Percentiles rank a stretch among this genome's conserved stretches.
These are phyloP conservation scores for Carpinus fangiana DNA, from an alignment of 306 rosid species.

Conservation along the genomic window DNA sequence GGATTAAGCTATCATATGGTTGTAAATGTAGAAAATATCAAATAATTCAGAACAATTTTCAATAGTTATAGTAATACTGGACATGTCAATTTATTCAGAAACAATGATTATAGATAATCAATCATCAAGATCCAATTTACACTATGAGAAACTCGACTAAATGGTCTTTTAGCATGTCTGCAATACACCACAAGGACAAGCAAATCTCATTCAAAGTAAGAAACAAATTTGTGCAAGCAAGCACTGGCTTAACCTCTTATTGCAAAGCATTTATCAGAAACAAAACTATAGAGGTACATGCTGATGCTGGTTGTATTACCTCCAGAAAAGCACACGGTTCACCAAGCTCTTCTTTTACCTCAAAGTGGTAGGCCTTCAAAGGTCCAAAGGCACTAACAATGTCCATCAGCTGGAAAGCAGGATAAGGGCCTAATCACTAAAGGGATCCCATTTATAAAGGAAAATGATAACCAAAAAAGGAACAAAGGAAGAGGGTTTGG, in stretches of 20 bases:
- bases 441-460: neutral
- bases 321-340: conserved; percentile 75
- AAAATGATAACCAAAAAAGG: neutral
- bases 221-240: conserved; percentile 1
- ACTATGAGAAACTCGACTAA: neutral
- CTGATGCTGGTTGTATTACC: conserved; percentile 43
- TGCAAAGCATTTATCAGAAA: conserved; percentile 1
- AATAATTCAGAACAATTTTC: neutral
- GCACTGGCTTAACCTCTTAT: neutral
- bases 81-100: neutral
- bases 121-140: neutral
- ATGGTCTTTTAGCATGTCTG: neutral
- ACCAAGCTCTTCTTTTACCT: conserved; percentile 37
- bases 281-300: neutral
- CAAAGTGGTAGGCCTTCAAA: conserved; percentile 84
- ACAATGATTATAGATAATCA: neutral
- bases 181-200: neutral
- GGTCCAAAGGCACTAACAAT: conserved; percentile 82
- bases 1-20: neutral
- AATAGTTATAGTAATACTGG: neutral
- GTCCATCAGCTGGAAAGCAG: conserved; percentile 68
- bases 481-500: neutral
- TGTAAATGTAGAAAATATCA: neutral
- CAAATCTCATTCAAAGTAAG: conserved; percentile 3
- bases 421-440: conserved; percentile 17